phyloP scores from a whole-genome alignment of 2,329 filamentous ascomycete genomes.

The Aureobasidium sp. region DNA sequence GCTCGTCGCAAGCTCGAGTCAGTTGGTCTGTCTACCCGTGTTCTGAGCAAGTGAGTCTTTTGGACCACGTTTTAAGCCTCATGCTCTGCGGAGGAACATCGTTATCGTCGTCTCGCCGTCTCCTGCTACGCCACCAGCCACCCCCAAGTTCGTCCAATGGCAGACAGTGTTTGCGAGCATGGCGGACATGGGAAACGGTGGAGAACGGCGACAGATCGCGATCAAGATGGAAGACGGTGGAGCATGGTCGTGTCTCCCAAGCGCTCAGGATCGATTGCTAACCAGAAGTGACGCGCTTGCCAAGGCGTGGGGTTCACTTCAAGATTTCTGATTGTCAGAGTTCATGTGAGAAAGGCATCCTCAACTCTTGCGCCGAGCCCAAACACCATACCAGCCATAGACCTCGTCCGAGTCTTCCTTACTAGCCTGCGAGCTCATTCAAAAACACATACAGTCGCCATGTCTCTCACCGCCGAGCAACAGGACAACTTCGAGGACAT shows the following conservation, averaged over 20 bases:
- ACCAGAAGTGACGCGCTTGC: constrained; percentile 4
- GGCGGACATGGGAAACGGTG: not conserved
- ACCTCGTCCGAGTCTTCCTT: not conserved
- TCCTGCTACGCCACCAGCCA: not conserved
- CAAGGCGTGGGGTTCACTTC: constrained; percentile 7
- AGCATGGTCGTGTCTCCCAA: not conserved
- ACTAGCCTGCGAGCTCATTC: not conserved
- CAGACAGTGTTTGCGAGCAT: not conserved
- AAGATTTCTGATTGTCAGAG: not conserved
- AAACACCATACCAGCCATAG: not conserved
- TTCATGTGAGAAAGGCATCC: not conserved
- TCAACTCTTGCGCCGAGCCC: not conserved
- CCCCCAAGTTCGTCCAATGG: not conserved
- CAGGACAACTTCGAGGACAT: constrained; percentile 62
- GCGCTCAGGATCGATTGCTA: not conserved
- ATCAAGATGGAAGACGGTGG: not conserved
- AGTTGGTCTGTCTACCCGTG: not conserved
- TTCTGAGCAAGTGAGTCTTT: not conserved
- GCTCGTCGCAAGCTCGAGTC: not conserved
- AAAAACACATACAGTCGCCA: constrained; percentile 14
- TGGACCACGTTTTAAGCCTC: not conserved
- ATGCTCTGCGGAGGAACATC: not conserved
- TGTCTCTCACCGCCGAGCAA: constrained; percentile 44
- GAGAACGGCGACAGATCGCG: not conserved
- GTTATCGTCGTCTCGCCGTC: not conserved